phyloP scores from a whole-genome alignment of 371 early-diverging fungal genomes.

The Mucor racemosus region DNA sequence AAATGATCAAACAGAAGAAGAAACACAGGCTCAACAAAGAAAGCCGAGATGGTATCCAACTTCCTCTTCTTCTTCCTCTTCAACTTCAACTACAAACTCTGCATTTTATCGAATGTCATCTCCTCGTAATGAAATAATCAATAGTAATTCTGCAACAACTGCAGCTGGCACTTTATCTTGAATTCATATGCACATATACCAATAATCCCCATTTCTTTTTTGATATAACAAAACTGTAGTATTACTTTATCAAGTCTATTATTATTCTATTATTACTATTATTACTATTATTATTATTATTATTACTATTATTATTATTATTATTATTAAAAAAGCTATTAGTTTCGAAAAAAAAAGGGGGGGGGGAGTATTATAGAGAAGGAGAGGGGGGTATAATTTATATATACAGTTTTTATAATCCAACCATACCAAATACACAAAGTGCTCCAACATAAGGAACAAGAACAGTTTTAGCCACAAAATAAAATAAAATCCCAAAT shows the following conservation, averaged over 20 bases:
- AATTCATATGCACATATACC: neutral
- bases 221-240: neutral
- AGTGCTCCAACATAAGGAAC: conserved; percentile 64
- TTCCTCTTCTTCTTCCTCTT: neutral
- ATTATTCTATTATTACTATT: neutral
- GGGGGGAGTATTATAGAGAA: neutral
- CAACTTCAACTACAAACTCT: neutral
- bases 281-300: neutral
- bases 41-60: conserved; percentile 3
- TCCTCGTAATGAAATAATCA: conserved; percentile 7
- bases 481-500: conserved; percentile 85
- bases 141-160: conserved; percentile 17
- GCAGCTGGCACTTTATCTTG: conserved; percentile 12
- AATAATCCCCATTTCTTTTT: neutral
- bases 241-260: neutral
- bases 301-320: neutral
- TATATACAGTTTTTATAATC: conserved; percentile 27
- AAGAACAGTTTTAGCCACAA: conserved; percentile 65
- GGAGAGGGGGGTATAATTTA: conserved; percentile 4
- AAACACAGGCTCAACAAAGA: neutral
- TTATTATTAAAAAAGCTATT: conserved; percentile 5
- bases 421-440: conserved; percentile 55
- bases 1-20: conserved; percentile 12
- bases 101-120: conserved; percentile 19
- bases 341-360: conserved; percentile 1